Percentiles rank a stretch among this genome's conserved stretches.
Evolutionary conservation across 2,329 filamentous ascomycete genomes (phyloP).

Genomic region (Alternaria infectoria): DNA sequence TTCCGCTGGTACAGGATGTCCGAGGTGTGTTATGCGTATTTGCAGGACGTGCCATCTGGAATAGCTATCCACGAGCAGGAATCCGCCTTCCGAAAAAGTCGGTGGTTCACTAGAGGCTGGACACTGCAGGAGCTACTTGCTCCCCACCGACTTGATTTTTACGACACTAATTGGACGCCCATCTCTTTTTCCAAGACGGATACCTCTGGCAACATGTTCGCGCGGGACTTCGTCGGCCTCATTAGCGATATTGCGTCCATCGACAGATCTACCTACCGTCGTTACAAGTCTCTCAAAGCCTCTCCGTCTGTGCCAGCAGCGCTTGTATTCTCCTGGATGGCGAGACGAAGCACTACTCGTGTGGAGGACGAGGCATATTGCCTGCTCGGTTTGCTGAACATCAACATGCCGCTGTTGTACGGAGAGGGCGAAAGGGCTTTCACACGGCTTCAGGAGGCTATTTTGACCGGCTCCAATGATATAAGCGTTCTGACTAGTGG

Average conservation of each 20-base stretch:
- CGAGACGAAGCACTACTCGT: background rate
- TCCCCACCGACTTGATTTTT: background rate
- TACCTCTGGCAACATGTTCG: too few species aligned
- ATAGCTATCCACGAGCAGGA: rapidly evolving
- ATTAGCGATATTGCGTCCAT: too few species aligned
- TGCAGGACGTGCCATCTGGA: background rate
- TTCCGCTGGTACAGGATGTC: background rate
- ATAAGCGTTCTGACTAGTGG: background rate
- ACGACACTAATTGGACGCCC: background rate
- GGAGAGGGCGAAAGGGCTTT: background rate
- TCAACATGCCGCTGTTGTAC: background rate
- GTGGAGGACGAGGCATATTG: background rate
- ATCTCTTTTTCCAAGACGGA: background rate
- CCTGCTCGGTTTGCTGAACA: background rate
- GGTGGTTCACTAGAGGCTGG: background rate
- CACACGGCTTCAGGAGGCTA: background rate
- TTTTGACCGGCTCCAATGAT: background rate
- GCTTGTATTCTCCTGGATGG: background rate
- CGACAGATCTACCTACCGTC: too few species aligned
- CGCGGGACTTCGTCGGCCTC: too few species aligned
- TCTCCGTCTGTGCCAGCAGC: too few species aligned
- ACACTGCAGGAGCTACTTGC: background rate
- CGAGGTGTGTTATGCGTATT: background rate
- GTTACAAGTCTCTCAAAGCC: too few species aligned
- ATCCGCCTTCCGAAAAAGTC: background rate